phyloP scores from a whole-genome alignment of 2,329 filamentous ascomycete species.

The Davidsoniella eucalypti region DNA sequence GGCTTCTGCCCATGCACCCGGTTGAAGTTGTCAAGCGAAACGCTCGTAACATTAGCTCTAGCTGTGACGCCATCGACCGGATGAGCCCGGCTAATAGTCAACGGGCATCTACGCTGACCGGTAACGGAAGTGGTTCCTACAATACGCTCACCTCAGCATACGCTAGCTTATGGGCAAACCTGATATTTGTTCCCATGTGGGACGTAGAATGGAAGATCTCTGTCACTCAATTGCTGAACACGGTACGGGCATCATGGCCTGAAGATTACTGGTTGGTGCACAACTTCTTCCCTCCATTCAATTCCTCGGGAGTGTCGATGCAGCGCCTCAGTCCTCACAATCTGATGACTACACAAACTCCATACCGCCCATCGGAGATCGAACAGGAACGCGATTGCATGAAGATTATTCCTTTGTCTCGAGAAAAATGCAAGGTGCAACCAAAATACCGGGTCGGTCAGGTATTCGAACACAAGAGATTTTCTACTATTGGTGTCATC shows the following conservation, averaged over 20 bases:
- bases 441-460: conserved; percentile 43
- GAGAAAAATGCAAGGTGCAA: neutral
- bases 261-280: conserved; percentile 13
- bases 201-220: neutral
- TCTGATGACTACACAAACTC: conserved; percentile 14
- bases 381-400: conserved; percentile 26
- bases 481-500: conserved; percentile 64
- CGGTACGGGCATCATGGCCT: neutral
- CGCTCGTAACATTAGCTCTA: conserved; percentile 21
- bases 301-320: neutral
- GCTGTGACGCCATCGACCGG: conserved; percentile 9
- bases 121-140: neutral
- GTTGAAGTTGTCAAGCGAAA: conserved; percentile 58
- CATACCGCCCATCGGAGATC: conserved; percentile 18
- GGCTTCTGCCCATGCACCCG: conserved; percentile 47
- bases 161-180: conserved; percentile 7
- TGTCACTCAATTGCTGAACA: neutral
- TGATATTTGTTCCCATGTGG: conserved; percentile 4
- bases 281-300: conserved; percentile 4
- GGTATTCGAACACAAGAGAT: conserved; percentile 68
- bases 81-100: neutral
- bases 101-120: conserved; percentile 2
- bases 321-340: conserved; percentile 7
- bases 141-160: conserved; percentile 6
- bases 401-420: conserved; percentile 16